These are phyloP conservation scores for Protea cynaroides DNA, from an alignment of 164 flowering plant genomes.

Conservation along the genomic window DNA sequence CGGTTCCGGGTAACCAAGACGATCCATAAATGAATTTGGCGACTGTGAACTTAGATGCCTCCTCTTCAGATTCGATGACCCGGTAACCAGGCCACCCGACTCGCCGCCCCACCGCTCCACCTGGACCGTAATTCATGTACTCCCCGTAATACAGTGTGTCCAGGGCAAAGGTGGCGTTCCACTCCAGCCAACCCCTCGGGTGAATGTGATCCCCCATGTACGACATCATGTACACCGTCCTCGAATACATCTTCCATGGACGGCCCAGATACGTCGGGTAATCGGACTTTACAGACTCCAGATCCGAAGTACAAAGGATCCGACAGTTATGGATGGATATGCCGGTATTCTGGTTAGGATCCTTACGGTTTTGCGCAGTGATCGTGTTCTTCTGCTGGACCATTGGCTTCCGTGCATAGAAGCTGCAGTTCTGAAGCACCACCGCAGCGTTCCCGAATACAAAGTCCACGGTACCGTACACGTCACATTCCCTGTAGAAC, in stretches of 20 bases:
- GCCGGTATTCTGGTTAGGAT: constrained; percentile 90
- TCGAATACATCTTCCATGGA: constrained; percentile 87
- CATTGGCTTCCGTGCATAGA: constrained; percentile 71
- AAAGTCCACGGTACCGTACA: constrained; percentile 80
- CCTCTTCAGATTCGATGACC: constrained; percentile 47
- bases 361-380: constrained; percentile 85
- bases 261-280: constrained; percentile 79
- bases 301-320: constrained; percentile 53
- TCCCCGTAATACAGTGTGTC: constrained; percentile 89
- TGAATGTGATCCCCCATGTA: constrained; percentile 71
- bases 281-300: constrained; percentile 34
- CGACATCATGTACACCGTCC: constrained; percentile 65
- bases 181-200: constrained; percentile 90
- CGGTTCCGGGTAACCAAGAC: constrained; percentile 90
- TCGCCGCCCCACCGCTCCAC: constrained; percentile 59
- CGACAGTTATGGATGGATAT: constrained; percentile 82
- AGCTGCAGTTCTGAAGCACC: constrained; percentile 63
- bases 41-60: constrained; percentile 78
- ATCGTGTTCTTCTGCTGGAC: constrained; percentile 59
- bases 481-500: constrained; percentile 66
- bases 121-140: constrained; percentile 87
- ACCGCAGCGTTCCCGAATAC: constrained; percentile 90
- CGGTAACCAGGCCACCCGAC: constrained; percentile 85
- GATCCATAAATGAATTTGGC: constrained; percentile 77
- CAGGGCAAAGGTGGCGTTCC: constrained; percentile 67